phyloP scores from a whole-genome alignment of 2,329 filamentous ascomycete genomes.

The Tolypocladium endophyticum region DNA sequence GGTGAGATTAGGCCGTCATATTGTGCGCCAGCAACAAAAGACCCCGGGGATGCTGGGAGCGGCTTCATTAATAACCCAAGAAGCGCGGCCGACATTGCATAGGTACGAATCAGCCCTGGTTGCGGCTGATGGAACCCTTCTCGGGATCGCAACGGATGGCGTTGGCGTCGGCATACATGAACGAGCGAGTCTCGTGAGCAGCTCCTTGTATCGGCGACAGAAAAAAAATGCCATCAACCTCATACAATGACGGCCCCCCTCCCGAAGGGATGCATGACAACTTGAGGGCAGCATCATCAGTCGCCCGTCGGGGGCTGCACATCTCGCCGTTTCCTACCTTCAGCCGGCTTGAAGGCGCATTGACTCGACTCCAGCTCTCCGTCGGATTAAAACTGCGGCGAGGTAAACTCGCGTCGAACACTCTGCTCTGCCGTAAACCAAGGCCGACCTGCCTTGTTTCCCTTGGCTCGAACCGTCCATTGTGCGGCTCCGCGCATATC shows the following conservation, averaged over 20 bases:
- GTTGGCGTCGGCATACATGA: constrained; percentile 6
- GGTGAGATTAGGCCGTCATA: constrained; percentile 12
- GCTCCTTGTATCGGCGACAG: not conserved
- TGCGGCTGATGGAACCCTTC: not conserved
- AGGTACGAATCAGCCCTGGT: not conserved
- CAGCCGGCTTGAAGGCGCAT: not conserved
- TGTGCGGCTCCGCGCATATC: not conserved
- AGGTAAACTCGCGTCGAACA: not conserved
- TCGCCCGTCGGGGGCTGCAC: not conserved
- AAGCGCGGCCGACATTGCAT: not conserved
- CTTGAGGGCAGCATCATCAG: not conserved
- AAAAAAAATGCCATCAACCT: not conserved
- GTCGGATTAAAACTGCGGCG: not conserved
- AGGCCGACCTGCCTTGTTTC: not conserved
- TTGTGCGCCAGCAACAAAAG: constrained; percentile 5
- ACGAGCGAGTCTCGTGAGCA: constrained; percentile 5
- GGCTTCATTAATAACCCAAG: not conserved
- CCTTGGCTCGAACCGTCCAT: not conserved
- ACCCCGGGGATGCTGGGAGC: not conserved
- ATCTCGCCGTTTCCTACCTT: not conserved
- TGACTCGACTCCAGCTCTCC: not conserved
- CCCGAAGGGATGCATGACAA: not conserved
- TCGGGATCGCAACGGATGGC: not conserved
- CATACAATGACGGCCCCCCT: not conserved
- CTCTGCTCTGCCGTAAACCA: not conserved